These are phyloP conservation scores for Capronia epimyces DNA, from an alignment of 2,329 filamentous ascomycete genomes.

Conservation along the genomic window DNA sequence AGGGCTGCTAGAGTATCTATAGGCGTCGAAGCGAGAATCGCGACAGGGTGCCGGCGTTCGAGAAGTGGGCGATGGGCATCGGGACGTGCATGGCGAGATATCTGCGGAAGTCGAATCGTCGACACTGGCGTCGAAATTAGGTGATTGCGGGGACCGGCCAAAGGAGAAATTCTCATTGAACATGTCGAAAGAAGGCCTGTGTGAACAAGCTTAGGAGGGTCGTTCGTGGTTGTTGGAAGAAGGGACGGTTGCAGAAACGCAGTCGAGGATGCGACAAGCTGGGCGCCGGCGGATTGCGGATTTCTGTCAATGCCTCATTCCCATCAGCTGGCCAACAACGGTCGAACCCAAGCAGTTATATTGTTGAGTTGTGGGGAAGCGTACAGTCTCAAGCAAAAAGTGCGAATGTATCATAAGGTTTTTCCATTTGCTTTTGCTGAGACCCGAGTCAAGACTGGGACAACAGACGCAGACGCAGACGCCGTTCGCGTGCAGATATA, in stretches of 20 bases:
- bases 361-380: neutral
- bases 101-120: slow-evolving; percentile 23
- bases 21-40: slow-evolving; percentile 26
- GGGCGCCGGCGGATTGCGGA: neutral
- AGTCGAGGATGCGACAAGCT: neutral
- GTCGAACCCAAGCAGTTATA: neutral
- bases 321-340: no score
- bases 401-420: neutral
- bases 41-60: slow-evolving; percentile 12
- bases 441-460: neutral
- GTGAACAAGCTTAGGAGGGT: neutral
- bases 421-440: neutral
- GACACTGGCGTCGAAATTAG: slow-evolving; percentile 4
- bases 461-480: neutral
- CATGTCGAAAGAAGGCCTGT: slow-evolving; percentile 16
- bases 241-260: neutral
- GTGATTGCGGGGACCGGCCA: slow-evolving; percentile 16
- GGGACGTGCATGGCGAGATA: slow-evolving; percentile 28
- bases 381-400: neutral
- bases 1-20: slow-evolving; percentile 12
- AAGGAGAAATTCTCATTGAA: slow-evolving; percentile 30
- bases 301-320: neutral
- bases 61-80: slow-evolving; percentile 24
- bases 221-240: neutral
- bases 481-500: neutral